Conservation (phyloP, 805 yeast species). For the Starmerella etchellsii region DNA sequence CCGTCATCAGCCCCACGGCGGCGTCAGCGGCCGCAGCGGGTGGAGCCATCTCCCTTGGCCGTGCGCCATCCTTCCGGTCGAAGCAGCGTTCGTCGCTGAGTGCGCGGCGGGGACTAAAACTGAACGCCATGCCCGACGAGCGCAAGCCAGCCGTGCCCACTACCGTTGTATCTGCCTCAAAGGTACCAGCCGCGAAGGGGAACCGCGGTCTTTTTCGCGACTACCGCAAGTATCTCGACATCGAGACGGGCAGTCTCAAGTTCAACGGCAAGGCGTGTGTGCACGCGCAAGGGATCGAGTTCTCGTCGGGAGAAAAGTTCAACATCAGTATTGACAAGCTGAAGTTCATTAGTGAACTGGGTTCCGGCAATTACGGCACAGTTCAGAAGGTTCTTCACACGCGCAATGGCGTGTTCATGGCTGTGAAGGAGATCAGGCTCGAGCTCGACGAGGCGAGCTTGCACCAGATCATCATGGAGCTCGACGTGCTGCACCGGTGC, state of each 20-base stretch:
- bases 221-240: conserved; percentile 78
- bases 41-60: conserved; percentile 15
- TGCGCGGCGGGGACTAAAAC: conserved; percentile 28
- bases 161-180: too few relatives aligned
- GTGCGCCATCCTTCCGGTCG: conserved; percentile 15
- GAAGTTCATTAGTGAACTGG: conserved; percentile 59
- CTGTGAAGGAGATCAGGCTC: conserved; percentile 90
- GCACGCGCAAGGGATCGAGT: conserved; percentile 84
- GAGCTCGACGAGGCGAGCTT: conserved; percentile 91
- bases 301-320: conserved; percentile 76
- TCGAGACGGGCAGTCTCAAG: conserved; percentile 80
- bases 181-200: background rate
- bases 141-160: background rate
- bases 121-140: conserved; percentile 15
- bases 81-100: conserved; percentile 22
- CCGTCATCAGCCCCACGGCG: conserved; percentile 15
- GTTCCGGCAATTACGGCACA: conserved; percentile 93
- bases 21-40: conserved; percentile 10
- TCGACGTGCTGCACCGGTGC: conserved; percentile 87
- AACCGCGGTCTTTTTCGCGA: conserved; percentile 45
- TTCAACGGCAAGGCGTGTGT: conserved; percentile 89
- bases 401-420: conserved; percentile 87
- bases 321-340: conserved; percentile 76
- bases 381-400: conserved; percentile 86
- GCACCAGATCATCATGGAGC: conserved; percentile 89